Conservation (phyloP, 495 filamentous ascomycete species). For the Talaromyces wortmannii region DNA sequence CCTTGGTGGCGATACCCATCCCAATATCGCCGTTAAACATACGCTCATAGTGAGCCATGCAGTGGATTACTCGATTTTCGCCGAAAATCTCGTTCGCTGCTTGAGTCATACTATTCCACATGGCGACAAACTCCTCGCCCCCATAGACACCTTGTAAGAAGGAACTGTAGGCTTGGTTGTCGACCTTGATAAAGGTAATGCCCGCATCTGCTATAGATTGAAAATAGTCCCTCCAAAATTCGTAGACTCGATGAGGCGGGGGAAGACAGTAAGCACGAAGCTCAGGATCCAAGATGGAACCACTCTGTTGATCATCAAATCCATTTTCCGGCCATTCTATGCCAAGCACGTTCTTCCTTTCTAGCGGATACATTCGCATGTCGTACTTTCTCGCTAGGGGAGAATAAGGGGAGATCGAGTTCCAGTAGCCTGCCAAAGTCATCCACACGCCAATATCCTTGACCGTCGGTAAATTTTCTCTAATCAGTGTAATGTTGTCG, state of each 20-base stretch:
- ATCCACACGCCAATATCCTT: slow-evolving; percentile 1
- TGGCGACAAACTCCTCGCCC: background rate
- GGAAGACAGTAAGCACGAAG: background rate
- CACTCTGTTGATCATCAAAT: background rate
- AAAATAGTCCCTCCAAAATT: slow-evolving; percentile 2
- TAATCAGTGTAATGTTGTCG: background rate
- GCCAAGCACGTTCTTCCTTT: background rate
- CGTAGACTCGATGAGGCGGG: background rate
- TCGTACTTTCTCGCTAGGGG: background rate
- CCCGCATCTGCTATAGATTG: background rate
- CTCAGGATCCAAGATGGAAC: background rate
- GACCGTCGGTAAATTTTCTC: background rate
- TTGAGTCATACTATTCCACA: background rate
- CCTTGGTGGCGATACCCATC: background rate
- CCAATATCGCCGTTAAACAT: background rate
- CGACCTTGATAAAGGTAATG: background rate
- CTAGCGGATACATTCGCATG: background rate
- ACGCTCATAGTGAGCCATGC: slow-evolving; percentile 1
- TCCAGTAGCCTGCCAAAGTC: slow-evolving; percentile 1
- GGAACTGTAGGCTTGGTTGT: background rate
- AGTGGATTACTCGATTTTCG: background rate
- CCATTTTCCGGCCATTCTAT: background rate
- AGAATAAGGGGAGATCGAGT: background rate
- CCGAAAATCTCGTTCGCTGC: background rate
- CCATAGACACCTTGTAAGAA: background rate